These are phyloP conservation scores for Rhazya stricta DNA, from an alignment of 257 asterid genomes.

Conservation along the genomic window DNA sequence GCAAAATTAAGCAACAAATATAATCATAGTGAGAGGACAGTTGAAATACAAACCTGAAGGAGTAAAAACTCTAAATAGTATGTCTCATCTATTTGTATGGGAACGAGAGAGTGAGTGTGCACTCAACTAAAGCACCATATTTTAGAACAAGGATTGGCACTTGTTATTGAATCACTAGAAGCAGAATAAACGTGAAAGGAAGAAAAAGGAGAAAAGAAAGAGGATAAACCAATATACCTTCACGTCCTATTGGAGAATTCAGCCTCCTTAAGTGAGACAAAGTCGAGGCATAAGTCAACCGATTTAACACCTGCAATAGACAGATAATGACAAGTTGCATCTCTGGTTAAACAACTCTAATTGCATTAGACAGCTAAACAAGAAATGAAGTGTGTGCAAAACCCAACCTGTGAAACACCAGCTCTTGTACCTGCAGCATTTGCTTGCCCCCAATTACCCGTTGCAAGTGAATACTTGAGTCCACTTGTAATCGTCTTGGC, in stretches of 20 bases:
- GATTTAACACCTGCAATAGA: constrained; percentile 77
- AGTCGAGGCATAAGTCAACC: constrained; percentile 95
- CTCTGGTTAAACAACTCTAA: constrained; percentile 2
- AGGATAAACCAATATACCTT: constrained; percentile 45
- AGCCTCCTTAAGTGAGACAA: constrained; percentile 90
- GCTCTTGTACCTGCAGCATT: constrained; percentile 99
- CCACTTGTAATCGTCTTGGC: constrained; percentile 99
- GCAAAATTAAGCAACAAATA: constrained; percentile 12
- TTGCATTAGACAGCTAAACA: constrained; percentile 1
- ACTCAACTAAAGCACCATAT: background rate
- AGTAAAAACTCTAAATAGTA: background rate
- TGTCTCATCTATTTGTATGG: background rate
- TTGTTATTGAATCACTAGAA: background rate
- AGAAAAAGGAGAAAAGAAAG: background rate
- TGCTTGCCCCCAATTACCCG: constrained; percentile 99
- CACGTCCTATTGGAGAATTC: constrained; percentile 97
- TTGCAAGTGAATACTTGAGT: constrained; percentile 89
- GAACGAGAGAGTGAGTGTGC: background rate
- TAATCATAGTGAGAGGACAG: background rate
- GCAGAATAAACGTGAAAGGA: background rate
- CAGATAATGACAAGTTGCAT: constrained; percentile 11
- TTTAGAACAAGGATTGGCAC: background rate
- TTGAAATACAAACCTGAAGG: background rate
- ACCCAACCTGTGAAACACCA: constrained; percentile 92
- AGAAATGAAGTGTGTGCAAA: background rate